Percentiles rank a stretch among this genome's conserved stretches.
phyloP scores from a whole-genome alignment of 164 flowering plant genomes.

The Buxus sempervirens region DNA sequence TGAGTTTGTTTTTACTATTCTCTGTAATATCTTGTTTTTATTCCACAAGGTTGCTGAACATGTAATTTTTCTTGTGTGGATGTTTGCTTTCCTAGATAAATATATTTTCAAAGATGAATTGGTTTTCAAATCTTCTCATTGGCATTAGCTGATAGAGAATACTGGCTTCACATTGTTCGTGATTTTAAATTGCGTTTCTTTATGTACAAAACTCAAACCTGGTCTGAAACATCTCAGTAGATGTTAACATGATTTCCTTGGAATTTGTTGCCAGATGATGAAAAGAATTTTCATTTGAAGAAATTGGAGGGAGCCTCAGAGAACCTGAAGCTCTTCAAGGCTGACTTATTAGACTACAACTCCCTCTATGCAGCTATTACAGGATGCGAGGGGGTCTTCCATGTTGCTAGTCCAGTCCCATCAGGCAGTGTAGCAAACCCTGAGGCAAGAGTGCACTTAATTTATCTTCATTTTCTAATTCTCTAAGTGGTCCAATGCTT shows the following conservation, averaged over 20 bases:
- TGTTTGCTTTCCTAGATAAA: background rate
- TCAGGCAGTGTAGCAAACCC: constrained; percentile 34
- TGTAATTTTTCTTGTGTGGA: background rate
- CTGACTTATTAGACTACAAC: constrained; percentile 45
- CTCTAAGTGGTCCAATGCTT: background rate
- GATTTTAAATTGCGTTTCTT: background rate
- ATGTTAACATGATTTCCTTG: too few species aligned
- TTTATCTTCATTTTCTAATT: background rate
- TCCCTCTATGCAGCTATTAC: constrained; percentile 40
- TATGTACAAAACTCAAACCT: background rate
- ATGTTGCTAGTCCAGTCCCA: constrained; percentile 58
- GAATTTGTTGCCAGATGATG: constrained; percentile 27
- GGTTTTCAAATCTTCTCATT: background rate
- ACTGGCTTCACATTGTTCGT: background rate
- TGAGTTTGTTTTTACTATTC: too few species aligned
- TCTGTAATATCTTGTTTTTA: too few species aligned
- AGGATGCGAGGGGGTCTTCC: constrained; percentile 63
- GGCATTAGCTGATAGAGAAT: background rate
- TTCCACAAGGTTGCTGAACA: background rate
- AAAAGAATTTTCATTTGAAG: constrained; percentile 46
- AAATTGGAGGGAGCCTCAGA: constrained; percentile 41
- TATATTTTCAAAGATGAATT: too few species aligned
- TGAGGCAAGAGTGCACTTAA: constrained; percentile 26
- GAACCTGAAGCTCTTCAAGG: constrained; percentile 51
- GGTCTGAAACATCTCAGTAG: background rate